Evolutionary conservation across 495 filamentous ascomycete species (phyloP).

Genomic region (Penicillium psychrofluorescens): DNA sequence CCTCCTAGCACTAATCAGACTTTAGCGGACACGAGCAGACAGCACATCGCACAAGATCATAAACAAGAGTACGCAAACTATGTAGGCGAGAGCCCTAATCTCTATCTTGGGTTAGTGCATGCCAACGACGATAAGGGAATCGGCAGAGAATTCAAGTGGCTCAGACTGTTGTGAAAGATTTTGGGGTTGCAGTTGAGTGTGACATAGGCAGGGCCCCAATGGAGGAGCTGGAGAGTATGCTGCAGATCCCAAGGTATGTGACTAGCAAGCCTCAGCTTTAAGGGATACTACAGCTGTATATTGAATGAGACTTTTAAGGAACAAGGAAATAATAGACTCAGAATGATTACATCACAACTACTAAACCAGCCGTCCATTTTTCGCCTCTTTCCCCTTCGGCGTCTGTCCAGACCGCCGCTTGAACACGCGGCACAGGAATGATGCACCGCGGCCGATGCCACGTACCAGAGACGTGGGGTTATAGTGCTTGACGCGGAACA

Average conservation of each 20-base stretch:
- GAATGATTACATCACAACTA: neutral
- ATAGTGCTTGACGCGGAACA: constrained; percentile 45
- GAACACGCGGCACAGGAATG: constrained; percentile 30
- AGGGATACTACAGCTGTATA: too few relatives aligned
- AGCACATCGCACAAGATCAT: too few relatives aligned
- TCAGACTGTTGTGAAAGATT: constrained; percentile 7
- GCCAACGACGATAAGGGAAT: constrained; percentile 31
- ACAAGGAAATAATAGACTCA: too few relatives aligned
- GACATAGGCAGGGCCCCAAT: constrained; percentile 31
- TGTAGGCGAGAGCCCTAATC: neutral
- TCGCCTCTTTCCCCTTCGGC: constrained; percentile 55
- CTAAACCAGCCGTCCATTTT: constrained; percentile 29
- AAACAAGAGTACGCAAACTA: too few relatives aligned
- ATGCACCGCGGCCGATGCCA: constrained; percentile 17
- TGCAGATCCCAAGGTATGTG: constrained; percentile 7
- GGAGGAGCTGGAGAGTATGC: constrained; percentile 27
- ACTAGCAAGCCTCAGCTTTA: neutral
- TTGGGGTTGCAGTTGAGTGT: constrained; percentile 38
- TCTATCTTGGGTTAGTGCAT: constrained; percentile 37
- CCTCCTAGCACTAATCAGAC: too few relatives aligned
- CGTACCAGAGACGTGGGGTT: constrained; percentile 30
- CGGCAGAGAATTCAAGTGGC: constrained; percentile 26
- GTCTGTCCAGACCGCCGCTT: constrained; percentile 42
- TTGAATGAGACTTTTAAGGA: too few relatives aligned
- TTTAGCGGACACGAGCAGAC: too few relatives aligned